Conservation (phyloP, 352 stramenopile species). For the Globisporangium ultimum region DNA sequence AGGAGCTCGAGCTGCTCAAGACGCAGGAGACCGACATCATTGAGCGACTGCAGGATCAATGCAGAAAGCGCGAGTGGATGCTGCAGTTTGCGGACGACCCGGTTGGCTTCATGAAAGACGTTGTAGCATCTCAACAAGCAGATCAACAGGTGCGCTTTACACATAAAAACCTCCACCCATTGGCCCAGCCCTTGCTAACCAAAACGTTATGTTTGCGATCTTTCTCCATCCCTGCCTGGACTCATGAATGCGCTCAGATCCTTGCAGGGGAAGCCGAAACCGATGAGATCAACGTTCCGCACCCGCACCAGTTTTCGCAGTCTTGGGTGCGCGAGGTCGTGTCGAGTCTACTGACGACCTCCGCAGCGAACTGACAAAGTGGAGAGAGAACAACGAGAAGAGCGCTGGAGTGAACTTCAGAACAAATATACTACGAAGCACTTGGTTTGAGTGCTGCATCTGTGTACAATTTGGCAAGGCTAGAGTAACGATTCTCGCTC, state of each 20-base stretch:
- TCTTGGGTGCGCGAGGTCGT: conserved; percentile 66
- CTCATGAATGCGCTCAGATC: conserved; percentile 23
- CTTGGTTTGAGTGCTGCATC: too few species aligned
- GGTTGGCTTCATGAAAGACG: conserved; percentile 57
- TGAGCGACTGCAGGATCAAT: conserved; percentile 41
- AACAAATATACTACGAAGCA: too few species aligned
- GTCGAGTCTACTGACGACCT: conserved; percentile 26
- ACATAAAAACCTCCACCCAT: neutral
- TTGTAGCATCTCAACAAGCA: conserved; percentile 51
- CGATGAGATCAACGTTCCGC: conserved; percentile 57
- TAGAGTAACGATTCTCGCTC: too few species aligned
- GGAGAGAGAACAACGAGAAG: too few species aligned
- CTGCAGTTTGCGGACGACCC: conserved; percentile 59
- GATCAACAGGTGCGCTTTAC: conserved; percentile 46
- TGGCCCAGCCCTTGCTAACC: neutral
- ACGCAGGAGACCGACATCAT: conserved; percentile 54
- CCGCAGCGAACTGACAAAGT: neutral
- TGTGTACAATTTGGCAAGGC: too few species aligned
- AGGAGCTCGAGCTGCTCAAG: conserved; percentile 55
- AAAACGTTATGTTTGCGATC: neutral
- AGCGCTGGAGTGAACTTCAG: too few species aligned
- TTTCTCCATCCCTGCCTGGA: too few species aligned
- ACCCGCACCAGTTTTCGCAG: conserved; percentile 62
- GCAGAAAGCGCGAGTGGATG: conserved; percentile 68
- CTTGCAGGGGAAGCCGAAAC: conserved; percentile 53